Base-by-base conservation (phyloP, 139 green algal genomes). In the Medakamo hakoo region DNA sequence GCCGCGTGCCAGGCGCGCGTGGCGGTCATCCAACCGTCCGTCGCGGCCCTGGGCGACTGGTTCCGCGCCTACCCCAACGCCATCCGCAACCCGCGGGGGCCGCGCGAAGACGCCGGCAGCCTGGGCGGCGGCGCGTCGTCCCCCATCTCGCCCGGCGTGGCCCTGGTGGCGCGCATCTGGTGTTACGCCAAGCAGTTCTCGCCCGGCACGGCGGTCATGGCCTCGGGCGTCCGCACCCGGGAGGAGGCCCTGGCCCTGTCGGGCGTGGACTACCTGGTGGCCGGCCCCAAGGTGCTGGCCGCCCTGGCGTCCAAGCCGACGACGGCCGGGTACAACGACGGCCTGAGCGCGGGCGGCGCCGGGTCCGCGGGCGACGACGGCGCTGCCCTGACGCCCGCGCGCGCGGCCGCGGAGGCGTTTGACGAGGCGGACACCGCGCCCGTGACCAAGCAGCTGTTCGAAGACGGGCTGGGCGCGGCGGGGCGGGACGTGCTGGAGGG, bases 31-130 rank as follows among this genome's bases (percentile, higher is more conserved):
- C 80, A 88, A 55, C 63, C 83, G 18, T 91, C 88, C 63, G 78
- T 92, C 27, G 85, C 83, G 0, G 73, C 76, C n/a, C 78, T 86
- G n/a, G 61, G 70, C 49, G 84, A 94, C 62, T 95, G 85, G 82
- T 95, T 88, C 80, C 76, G 82, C 62, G 77, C 76, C 58, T 59
- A 95, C 73, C 87, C 87, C 0, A 83, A 83, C 9, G 72, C 75
- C 30, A 84, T 92, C 60, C 65, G 76, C 3, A 80, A 94, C 73
- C 83, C 76, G 25, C 70, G 76, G 70, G 82, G 84, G n/a, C 84
- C 84, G 0, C 70, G 82, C 18, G 68, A 89, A 74, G 80, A 88
- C 74, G 59, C 64, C 24, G n/a, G n/a, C n/a, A n/a, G n/a, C n/a
- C n/a, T n/a, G n/a, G n/a, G n/a, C n/a, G n/a, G n/a, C n/a, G 82